Evolutionary conservation across 2,329 filamentous ascomycete genomes (phyloP), one percentile per base, ranked within the genome.

Genomic region (Pyrenochaeta sp.): DNA sequence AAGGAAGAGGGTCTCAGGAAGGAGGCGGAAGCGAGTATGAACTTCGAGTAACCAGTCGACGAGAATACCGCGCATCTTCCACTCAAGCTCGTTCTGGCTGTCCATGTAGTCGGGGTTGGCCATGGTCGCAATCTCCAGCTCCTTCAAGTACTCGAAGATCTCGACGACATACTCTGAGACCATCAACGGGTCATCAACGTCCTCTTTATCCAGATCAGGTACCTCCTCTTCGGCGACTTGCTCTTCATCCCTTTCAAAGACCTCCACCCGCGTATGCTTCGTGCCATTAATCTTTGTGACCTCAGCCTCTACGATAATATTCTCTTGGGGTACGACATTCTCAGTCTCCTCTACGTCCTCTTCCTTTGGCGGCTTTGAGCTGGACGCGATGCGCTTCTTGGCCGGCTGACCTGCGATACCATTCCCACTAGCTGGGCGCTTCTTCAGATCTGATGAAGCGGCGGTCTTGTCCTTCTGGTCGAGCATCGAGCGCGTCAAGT

Each of bases 41-140:
- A 99, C 95, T 79, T 99, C 95, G 63, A 99, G 93, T 65, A 99
- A 86, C 95, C 95, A 99, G 82, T 99, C 95, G 66, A 98, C 89
- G 53, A 99, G 87, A 67, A 99, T 97, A 64, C 93, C 94, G 70
- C 95, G 92, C 82, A 96, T 97, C 86, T 97, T 97, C 95, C 95
- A 99, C 79, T 97, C 94, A 12, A 99, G 85, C 69, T 97, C 93
- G 64, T 91, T 91, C 77, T 99, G 95, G 79, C 94, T 91, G 50
- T 91, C 87, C 89, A 99, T 99, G 83, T 99, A 99, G 62, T 95
- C 83, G 19, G 93, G 90, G 80, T 98, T 97, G 68, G 94, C 93
- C 74, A 93, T 88, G 79, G 84, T 92, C 77, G 84, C 81, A 64
- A 89, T 83, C 81, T 99, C 95, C 25, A 98, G 86, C 69, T 96